A percentile compares a stretch with the other conserved stretches of the same genome.
Conservation (phyloP, 2,329 filamentous ascomycete genomes). For the Hansfordia pulvinata region DNA sequence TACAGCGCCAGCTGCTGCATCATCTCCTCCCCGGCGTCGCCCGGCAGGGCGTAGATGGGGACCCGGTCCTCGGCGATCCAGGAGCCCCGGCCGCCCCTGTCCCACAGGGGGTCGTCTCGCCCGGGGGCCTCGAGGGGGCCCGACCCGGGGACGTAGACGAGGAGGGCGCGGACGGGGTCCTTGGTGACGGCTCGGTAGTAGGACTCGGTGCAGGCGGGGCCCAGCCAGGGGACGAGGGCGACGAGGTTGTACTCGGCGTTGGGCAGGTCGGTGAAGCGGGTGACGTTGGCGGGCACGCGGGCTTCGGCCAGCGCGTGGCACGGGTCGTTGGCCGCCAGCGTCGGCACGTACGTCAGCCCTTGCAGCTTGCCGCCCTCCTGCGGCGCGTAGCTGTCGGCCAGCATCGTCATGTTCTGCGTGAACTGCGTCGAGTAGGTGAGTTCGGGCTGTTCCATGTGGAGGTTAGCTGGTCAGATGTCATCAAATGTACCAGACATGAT, state of each 20-base stretch:
- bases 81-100: conserved; percentile 51
- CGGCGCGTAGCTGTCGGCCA: no score
- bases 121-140: conserved; percentile 49
- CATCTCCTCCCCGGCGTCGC: conserved; percentile 49
- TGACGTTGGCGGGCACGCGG: conserved; percentile 66
- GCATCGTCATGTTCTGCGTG: no score
- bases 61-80: conserved; percentile 63
- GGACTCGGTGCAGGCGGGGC: conserved; percentile 53
- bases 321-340: conserved; percentile 39
- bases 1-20: conserved; percentile 63
- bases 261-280: conserved; percentile 55
- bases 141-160: conserved; percentile 48
- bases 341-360: conserved; percentile 78
- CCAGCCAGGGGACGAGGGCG: conserved; percentile 80
- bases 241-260: conserved; percentile 59
- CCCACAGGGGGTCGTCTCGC: conserved; percentile 52
- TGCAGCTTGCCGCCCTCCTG: conserved; percentile 49
- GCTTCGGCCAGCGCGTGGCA: conserved; percentile 50
- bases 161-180: conserved; percentile 47
- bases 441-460: no score
- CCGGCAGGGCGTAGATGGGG: conserved; percentile 73
- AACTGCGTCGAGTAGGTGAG: no score
- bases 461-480: no score
- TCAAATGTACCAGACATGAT: no score
- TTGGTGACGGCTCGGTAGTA: conserved; percentile 51